These are phyloP conservation scores for Umbellularia californica DNA, from an alignment of 164 flowering plant genomes.

Conservation along the genomic window DNA sequence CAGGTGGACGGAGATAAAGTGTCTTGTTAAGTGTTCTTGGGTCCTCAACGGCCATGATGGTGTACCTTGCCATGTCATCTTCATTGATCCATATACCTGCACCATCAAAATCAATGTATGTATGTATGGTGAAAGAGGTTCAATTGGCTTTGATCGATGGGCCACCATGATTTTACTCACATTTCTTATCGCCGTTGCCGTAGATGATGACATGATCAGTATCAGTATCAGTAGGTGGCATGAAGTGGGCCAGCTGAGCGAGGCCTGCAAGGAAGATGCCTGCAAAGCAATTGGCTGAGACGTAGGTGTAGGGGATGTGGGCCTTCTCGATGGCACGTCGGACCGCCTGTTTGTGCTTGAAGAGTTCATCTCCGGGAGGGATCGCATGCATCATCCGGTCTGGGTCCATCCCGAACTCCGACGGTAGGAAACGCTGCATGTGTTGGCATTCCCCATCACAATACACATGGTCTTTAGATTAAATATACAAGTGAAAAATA, in stretches of 20 bases:
- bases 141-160: background rate
- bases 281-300: slow-evolving; percentile 23
- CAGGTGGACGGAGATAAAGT: slow-evolving; percentile 1
- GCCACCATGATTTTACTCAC: slow-evolving; percentile 6
- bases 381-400: slow-evolving; percentile 29
- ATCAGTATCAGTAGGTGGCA: slow-evolving; percentile 25
- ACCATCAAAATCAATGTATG: too few species aligned
- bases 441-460: too few species aligned
- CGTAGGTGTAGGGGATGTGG: slow-evolving; percentile 24
- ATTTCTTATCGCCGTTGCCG: slow-evolving; percentile 35
- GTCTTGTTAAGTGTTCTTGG: slow-evolving; percentile 14
- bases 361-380: slow-evolving; percentile 21
- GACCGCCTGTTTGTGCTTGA: slow-evolving; percentile 21
- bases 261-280: slow-evolving; percentile 19
- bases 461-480: too few species aligned
- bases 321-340: slow-evolving; percentile 26
- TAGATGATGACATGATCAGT: slow-evolving; percentile 22
- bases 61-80: slow-evolving; percentile 7
- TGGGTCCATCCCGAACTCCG: slow-evolving; percentile 39
- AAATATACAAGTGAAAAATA: too few species aligned
- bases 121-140: background rate
- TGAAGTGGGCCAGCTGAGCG: slow-evolving; percentile 22
- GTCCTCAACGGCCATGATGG: slow-evolving; percentile 7
- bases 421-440: slow-evolving; percentile 27
- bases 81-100: slow-evolving; percentile 7